These are phyloP conservation scores for Fraxinus nigra DNA, from an alignment of 305 asterid species.

Conservation along the genomic window DNA sequence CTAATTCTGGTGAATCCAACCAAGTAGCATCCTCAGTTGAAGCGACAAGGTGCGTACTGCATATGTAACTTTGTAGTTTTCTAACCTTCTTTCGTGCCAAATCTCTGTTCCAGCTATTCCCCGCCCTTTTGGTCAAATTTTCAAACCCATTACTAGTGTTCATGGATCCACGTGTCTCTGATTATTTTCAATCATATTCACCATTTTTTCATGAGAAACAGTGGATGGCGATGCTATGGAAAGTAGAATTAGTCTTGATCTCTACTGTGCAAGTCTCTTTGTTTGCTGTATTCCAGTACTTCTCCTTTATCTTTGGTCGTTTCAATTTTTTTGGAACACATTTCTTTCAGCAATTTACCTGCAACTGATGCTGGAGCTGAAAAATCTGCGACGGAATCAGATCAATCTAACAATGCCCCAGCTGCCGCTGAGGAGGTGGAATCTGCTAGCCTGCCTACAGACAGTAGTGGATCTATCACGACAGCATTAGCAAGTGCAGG, in stretches of 20 bases:
- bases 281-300: slow-evolving; percentile 15
- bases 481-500: slow-evolving; percentile 79
- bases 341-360: slow-evolving; percentile 45
- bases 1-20: slow-evolving; percentile 40
- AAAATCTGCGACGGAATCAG: slow-evolving; percentile 43
- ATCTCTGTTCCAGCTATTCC: slow-evolving; percentile 19
- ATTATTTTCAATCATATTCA: not conserved
- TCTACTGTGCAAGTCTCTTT: slow-evolving; percentile 17
- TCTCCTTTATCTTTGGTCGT: slow-evolving; percentile 21
- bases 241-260: slow-evolving; percentile 5
- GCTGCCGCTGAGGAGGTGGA: slow-evolving; percentile 51
- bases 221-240: slow-evolving; percentile 15
- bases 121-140: not conserved
- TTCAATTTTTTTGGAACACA: slow-evolving; percentile 18
- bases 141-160: slow-evolving; percentile 10
- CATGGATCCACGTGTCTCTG: slow-evolving; percentile 5
- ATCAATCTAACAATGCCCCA: slow-evolving; percentile 39
- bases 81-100: slow-evolving; percentile 25
- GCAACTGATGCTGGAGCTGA: slow-evolving; percentile 59
- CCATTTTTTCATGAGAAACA: not conserved
- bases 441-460: slow-evolving; percentile 26
- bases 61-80: slow-evolving; percentile 2
- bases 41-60: slow-evolving; percentile 53
- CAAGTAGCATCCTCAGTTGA: slow-evolving; percentile 52
- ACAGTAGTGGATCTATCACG: slow-evolving; percentile 47